Percentiles rank a stretch among this genome's conserved stretches.
Conservation (phyloP, 2,329 filamentous ascomycete genomes). For the Seiridium unicorne region DNA sequence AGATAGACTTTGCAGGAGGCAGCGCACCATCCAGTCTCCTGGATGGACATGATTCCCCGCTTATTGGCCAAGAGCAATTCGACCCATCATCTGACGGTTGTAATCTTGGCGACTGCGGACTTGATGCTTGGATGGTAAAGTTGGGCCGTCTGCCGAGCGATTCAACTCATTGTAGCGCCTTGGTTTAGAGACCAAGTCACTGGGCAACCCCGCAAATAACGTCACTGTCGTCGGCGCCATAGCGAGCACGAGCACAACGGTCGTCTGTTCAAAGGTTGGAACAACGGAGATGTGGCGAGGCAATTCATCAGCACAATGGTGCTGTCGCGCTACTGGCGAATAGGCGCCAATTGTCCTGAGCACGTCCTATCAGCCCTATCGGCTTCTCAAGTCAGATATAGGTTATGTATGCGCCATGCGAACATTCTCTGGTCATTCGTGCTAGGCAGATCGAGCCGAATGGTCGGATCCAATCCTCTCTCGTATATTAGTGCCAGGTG, state of each 20-base stretch:
- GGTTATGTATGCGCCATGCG: no score
- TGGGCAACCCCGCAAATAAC: constrained; percentile 4
- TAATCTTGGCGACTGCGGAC: background rate
- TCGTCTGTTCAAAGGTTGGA: background rate
- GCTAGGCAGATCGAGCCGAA: no score
- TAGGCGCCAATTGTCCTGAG: background rate
- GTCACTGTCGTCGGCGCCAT: background rate
- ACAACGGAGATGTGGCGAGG: background rate
- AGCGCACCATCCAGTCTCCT: no score
- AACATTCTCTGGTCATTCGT: no score
- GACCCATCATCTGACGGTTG: background rate
- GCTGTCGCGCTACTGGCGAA: background rate
- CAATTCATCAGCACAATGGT: background rate
- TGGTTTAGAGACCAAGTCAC: constrained; percentile 1
- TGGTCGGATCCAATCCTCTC: no score
- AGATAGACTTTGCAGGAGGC: background rate
- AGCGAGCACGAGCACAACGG: background rate
- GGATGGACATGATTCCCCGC: no score
- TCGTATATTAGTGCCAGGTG: no score
- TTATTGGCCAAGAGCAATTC: background rate
- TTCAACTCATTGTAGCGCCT: background rate
- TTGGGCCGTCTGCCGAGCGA: background rate
- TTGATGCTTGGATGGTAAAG: background rate
- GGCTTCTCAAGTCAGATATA: no score
- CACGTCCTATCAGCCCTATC: background rate